Conservation (phyloP, 2,329 filamentous ascomycete species). For the Xylariales sp. region DNA sequence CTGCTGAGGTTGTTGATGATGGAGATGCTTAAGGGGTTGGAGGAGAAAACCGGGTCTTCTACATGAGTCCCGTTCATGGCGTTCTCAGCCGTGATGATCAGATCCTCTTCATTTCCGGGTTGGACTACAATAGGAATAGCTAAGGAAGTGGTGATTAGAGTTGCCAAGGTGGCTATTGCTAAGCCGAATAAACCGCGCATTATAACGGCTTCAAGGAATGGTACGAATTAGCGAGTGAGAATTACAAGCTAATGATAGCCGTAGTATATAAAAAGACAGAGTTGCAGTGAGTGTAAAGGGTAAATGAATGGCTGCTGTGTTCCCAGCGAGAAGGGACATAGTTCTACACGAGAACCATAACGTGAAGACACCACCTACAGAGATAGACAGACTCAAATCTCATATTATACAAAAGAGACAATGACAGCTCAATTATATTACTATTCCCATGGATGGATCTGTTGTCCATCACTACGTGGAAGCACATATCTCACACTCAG, state of each 20-base stretch:
- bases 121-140: not conserved
- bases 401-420: too few relatives aligned
- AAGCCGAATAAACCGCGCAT: not conserved
- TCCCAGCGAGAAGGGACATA: not conserved
- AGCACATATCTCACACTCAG: too few relatives aligned
- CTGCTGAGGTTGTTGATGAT: conserved; percentile 1
- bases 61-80: conserved; percentile 3
- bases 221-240: too few relatives aligned
- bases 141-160: not conserved
- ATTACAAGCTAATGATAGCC: too few relatives aligned
- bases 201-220: too few relatives aligned
- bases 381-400: too few relatives aligned
- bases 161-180: not conserved
- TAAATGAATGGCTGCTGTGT: not conserved
- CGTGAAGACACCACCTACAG: too few relatives aligned
- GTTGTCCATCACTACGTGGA: too few relatives aligned
- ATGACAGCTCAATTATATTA: too few relatives aligned
- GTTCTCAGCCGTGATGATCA: conserved; percentile 5
- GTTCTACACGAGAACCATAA: not conserved
- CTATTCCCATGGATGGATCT: too few relatives aligned
- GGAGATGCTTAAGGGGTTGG: conserved; percentile 1
- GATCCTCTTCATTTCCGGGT: conserved; percentile 1
- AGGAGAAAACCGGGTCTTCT: not conserved
- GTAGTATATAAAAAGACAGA: too few relatives aligned
- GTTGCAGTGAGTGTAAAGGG: not conserved